phyloP scores from a whole-genome alignment of 768 basidiomycete genomes.

The Suillus hirtellus region DNA sequence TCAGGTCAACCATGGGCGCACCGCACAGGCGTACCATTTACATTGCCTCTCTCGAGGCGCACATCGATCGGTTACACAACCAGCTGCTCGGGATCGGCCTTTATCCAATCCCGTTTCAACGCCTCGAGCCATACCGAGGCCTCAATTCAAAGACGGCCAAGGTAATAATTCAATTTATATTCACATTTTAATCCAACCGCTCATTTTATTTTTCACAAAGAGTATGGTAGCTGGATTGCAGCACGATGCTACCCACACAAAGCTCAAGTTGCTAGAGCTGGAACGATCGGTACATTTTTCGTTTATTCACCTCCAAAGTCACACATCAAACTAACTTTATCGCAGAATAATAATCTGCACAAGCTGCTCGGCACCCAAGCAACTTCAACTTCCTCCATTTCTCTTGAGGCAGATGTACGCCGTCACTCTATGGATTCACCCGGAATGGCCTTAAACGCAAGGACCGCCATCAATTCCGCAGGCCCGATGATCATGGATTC shows the following conservation, averaged over 20 bases:
- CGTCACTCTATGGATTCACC: slow-evolving; percentile 35
- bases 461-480: not conserved
- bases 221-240: slow-evolving; percentile 75
- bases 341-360: slow-evolving; percentile 32
- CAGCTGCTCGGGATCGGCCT: slow-evolving; percentile 53
- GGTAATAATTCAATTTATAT: slow-evolving; percentile 37
- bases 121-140: slow-evolving; percentile 64
- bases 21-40: slow-evolving; percentile 71
- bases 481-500: slow-evolving; percentile 2
- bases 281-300: slow-evolving; percentile 58
- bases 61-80: slow-evolving; percentile 67
- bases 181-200: not conserved
- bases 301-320: slow-evolving; percentile 3
- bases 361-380: slow-evolving; percentile 32
- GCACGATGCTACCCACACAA: slow-evolving; percentile 58
- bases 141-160: slow-evolving; percentile 79
- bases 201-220: slow-evolving; percentile 33
- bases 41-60: slow-evolving; percentile 69
- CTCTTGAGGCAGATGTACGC: slow-evolving; percentile 34
- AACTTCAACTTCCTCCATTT: slow-evolving; percentile 23
- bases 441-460: slow-evolving; percentile 31
- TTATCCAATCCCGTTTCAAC: slow-evolving; percentile 55
- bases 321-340: not conserved
- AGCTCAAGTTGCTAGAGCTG: slow-evolving; percentile 66
- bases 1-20: slow-evolving; percentile 64